Base-by-base conservation (phyloP, 805 yeast species). In the Candida coleopterorum region DNA sequence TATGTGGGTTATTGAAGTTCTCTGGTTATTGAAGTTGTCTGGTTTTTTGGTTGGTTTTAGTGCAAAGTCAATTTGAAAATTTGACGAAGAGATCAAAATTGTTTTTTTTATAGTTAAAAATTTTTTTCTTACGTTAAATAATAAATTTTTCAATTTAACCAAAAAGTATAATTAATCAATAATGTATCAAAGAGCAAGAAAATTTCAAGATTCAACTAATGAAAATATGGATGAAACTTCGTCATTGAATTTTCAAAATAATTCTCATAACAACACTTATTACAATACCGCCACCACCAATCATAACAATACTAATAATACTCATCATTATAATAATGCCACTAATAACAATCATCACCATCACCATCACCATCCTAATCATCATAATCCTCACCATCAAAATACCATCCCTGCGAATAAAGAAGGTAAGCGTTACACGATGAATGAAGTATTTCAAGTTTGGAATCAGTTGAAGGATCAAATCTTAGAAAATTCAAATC, bases 371-470 rank as follows among this genome's bases (percentile, higher is more conserved):
- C 6, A 25, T 18, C n/a, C 24, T 32, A n/a, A 18, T 29, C 17
- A 34, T 10, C 18, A 33, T 22, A n/a, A 29, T 28, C 25, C 18
- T 28, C 26, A 34, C 10, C 18, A 29, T 11, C 20, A 23, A 14
- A 20, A 25, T 9, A 43, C 52, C 7, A 54, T 68, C 29, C 68
- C 68, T 4, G 50, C 58, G 10, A 72, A 69, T 44, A 55, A 55
- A 18, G 64, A 59, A 11, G 66, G 77, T 23, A 58, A 58, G 39
- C 56, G 58, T 18, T 77, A 79, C 47, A 48, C 75, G 6, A 59
- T 76, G 54, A 66, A 69, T 20, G 77, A 79, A 45, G 68, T 79
- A 44, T 65, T 79, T 41, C 59, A 68, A 16, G 69, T 77, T 9
- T 79, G 80, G 72, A 53, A 63, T 25, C 57, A 61, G 15, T 58